Evolutionary conservation across 257 asterid species (phyloP).

Genomic region (Schizonepeta tenuifolia): DNA sequence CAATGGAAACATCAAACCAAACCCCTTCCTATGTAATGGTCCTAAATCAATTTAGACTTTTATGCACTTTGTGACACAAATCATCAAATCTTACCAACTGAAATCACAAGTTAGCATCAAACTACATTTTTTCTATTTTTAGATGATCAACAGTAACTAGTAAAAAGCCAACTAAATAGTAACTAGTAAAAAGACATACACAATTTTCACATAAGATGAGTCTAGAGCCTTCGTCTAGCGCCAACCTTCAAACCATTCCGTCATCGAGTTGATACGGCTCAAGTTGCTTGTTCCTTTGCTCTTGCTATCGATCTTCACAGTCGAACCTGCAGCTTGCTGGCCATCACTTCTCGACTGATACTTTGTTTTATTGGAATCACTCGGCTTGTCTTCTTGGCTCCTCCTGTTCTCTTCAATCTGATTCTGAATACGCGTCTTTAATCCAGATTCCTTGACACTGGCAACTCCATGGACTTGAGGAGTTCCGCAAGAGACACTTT

Average conservation of each 20-base stretch:
- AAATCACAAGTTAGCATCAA: conserved; percentile 22
- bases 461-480: conserved; percentile 26
- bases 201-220: conserved; percentile 26
- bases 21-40: not conserved
- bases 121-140: not conserved
- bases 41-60: not conserved
- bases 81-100: conserved; percentile 16
- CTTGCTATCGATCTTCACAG: conserved; percentile 47
- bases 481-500: conserved; percentile 44
- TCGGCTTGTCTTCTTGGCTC: conserved; percentile 43
- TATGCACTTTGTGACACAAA: not conserved
- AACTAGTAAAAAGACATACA: conserved; percentile 1
- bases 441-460: not conserved
- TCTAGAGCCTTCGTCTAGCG: conserved; percentile 40
- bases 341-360: conserved; percentile 31
- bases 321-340: conserved; percentile 34
- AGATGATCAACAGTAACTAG: no score
- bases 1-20: not conserved
- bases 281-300: conserved; percentile 68
- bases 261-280: conserved; percentile 70
- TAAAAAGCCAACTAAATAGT: not conserved
- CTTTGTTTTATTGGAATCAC: conserved; percentile 28
- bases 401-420: conserved; percentile 35
- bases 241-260: conserved; percentile 84
- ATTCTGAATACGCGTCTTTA: conserved; percentile 19